Base-by-base conservation (phyloP, 768 basidiomycete genomes). In the Rossbeevera mucosa region DNA sequence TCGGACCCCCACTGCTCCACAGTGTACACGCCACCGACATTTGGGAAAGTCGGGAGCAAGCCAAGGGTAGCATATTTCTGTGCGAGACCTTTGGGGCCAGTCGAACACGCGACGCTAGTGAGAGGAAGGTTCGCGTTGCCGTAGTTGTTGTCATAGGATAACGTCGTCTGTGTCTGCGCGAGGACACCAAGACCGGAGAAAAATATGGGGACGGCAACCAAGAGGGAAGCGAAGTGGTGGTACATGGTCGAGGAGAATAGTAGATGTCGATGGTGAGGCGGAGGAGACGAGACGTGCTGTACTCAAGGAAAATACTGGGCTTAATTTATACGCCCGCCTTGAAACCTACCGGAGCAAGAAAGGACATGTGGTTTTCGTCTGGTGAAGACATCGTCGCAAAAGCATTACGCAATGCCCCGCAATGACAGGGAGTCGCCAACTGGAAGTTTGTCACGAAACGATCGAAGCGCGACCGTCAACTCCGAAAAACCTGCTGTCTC, bases 91-190 rank as follows among this genome's bases (percentile, higher is more conserved):
- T 75, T 63, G 11, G 55, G 0, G 1, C 74, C 75, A 46, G 66
- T 53, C 12, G 76, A 76, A 58, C 75, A 76, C 4, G 74, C 65
- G 14, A 75, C 68, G 0, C 50, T 44, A 48, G 42, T 11, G 44
- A 75, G 66, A 36, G 67, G 59, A 44, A 63, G 62, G 45, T 1
- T 1, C 5, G 26, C 25, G 44, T 68, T 59, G 57, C 72, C 75
- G 52, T 76, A 76, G 7, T 50, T 64, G 21, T 31, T 40, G 62
- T 77, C 76, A 40, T 65, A 76, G 8, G 73, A 59, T 43, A 76
- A 68, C 5, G 68, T 64, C 38, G 51, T 28, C 28, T 47, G 4
- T 4, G 54, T 54, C 55, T 67, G 62, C 9, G 68, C 60, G 47
- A 54, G 46, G 47, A 56, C 59, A 29, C 53, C 44, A 14, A 64